A percentile compares a stretch with the other conserved stretches of the same genome.
phyloP scores from a whole-genome alignment of 140 eudicot genomes.

The Oenanthe javanica region DNA sequence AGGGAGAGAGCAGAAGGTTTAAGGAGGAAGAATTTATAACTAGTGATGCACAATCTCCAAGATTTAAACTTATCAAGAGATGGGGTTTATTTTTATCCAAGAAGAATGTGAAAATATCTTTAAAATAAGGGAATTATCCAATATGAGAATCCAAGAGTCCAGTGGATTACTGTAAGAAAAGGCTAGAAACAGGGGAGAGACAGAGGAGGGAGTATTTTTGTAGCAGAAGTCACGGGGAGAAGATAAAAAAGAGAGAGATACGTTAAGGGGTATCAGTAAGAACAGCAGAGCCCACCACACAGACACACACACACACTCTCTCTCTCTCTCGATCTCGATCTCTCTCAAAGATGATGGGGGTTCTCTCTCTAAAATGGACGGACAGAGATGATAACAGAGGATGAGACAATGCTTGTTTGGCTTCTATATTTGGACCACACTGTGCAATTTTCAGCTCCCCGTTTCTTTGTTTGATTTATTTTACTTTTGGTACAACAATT shows the following conservation, averaged over 20 bases:
- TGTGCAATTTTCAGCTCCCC: conserved; percentile 1
- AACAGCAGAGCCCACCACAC: background rate
- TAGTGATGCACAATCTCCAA: conserved; percentile 3
- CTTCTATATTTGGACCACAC: conserved; percentile 13
- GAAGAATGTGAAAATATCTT: background rate
- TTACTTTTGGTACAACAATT: background rate
- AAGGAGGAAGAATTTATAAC: background rate
- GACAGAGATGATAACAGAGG: conserved; percentile 13
- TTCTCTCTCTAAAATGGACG: background rate
- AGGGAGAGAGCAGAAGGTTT: background rate
- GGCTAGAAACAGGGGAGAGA: conserved; percentile 1
- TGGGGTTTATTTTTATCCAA: conserved; percentile 3
- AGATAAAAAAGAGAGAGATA: background rate
- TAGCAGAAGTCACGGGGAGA: conserved; percentile 10
- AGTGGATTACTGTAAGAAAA: background rate
- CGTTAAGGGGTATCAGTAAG: conserved; percentile 10
- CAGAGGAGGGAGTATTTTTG: background rate
- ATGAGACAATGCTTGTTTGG: conserved; percentile 2
- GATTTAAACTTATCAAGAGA: conserved; percentile 7
- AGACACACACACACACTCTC: background rate
- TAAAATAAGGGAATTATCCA: background rate
- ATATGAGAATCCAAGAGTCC: conserved; percentile 12
- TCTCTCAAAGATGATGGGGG: background rate
- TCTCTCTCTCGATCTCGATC: background rate
- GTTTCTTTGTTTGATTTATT: background rate